These are phyloP conservation scores for Psophocarpus tetragonolobus DNA, from an alignment of 306 rosid genomes.

Conservation along the genomic window DNA sequence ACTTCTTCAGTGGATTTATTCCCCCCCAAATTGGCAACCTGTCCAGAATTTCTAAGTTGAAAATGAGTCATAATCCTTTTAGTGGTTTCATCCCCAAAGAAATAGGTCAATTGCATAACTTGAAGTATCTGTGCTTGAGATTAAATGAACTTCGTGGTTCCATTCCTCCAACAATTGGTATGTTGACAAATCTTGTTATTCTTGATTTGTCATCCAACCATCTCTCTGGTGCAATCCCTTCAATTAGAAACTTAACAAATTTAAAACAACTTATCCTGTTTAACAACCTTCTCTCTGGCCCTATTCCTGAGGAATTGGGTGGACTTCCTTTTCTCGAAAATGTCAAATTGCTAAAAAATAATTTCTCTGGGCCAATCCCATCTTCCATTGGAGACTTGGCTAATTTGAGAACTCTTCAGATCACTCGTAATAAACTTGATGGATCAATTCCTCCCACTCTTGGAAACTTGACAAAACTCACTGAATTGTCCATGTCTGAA, in stretches of 20 bases:
- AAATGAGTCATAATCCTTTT: background rate
- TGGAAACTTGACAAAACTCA: slow-evolving; percentile 44
- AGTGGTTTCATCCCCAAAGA: slow-evolving; percentile 32
- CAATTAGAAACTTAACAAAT: slow-evolving; percentile 18
- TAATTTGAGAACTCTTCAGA: slow-evolving; percentile 20
- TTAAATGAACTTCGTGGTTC: slow-evolving; percentile 2
- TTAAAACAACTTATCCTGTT: slow-evolving; percentile 14
- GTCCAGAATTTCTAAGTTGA: slow-evolving; percentile 20
- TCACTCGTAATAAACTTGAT: background rate
- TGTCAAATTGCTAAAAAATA: background rate
- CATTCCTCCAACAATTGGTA: slow-evolving; percentile 34
- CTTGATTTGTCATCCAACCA: slow-evolving; percentile 30
- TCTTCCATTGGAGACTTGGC: slow-evolving; percentile 31
- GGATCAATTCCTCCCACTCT: slow-evolving; percentile 41
- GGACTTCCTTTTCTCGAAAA: slow-evolving; percentile 18
- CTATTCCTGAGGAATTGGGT: slow-evolving; percentile 34
- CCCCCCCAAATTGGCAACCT: slow-evolving; percentile 34
- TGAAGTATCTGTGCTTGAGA: background rate
- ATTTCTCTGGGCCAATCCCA: slow-evolving; percentile 31
- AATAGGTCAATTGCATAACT: slow-evolving; percentile 13
- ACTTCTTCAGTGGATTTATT: slow-evolving; percentile 26
- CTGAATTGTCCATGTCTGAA: background rate
- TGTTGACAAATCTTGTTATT: slow-evolving; percentile 18
- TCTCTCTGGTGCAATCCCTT: slow-evolving; percentile 38
- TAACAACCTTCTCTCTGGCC: slow-evolving; percentile 29